Conservation (phyloP, 345 rosid genomes). For the Linum usitatissimum region DNA sequence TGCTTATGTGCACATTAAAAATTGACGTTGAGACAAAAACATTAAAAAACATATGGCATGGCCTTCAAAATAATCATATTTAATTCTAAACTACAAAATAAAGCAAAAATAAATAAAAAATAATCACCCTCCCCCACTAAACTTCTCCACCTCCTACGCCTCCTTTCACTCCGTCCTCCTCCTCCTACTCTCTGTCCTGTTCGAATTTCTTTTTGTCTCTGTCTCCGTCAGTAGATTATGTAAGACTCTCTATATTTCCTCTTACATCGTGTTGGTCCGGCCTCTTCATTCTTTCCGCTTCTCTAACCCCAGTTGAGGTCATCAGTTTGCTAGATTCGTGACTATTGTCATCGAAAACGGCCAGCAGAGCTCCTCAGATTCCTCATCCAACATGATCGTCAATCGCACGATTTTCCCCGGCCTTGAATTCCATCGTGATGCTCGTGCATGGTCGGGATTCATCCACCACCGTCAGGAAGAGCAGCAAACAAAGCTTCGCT, state of each 20-base stretch:
- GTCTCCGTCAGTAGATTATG: slow-evolving; percentile 26
- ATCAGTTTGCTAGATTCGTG: slow-evolving; percentile 34
- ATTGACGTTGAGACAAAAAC: no score
- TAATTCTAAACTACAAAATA: no score
- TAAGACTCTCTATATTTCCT: slow-evolving; percentile 41
- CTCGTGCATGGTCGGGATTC: neutral
- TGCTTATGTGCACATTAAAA: no score
- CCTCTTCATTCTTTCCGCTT: slow-evolving; percentile 32
- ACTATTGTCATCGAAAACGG: slow-evolving; percentile 54
- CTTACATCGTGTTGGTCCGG: slow-evolving; percentile 56
- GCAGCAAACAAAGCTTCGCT: slow-evolving; percentile 4
- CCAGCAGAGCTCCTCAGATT: slow-evolving; percentile 19
- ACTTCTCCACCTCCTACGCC: no score
- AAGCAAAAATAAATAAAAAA: no score
- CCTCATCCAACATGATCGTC: slow-evolving; percentile 14
- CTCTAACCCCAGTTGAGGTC: slow-evolving; percentile 29
- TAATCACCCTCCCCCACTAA: no score
- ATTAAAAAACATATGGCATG: no score
- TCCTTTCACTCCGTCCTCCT: no score
- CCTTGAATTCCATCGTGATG: neutral
- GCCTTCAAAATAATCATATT: no score
- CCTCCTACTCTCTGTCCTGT: slow-evolving; percentile 11
- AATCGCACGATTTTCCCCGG: slow-evolving; percentile 27
- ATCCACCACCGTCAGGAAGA: slow-evolving; percentile 13
- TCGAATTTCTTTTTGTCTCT: slow-evolving; percentile 6